These are phyloP conservation scores for Pichia sp. DNA, from an alignment of 1,139 yeast species.

Conservation along the genomic window DNA sequence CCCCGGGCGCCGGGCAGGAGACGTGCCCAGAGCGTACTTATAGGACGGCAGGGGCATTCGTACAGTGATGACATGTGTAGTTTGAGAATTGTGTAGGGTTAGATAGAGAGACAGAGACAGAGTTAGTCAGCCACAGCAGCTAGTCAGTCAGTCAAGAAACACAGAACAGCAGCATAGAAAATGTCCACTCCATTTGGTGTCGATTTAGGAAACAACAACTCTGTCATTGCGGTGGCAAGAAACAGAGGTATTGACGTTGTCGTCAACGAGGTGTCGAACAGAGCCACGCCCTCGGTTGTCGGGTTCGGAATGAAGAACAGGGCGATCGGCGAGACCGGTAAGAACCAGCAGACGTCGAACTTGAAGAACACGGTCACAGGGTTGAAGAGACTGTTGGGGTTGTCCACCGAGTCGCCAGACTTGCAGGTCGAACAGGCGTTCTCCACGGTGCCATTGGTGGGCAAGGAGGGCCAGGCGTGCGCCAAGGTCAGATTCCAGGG, in stretches of 20 bases:
- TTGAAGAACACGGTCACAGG: conserved; percentile 94
- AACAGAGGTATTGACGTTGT: conserved; percentile 98
- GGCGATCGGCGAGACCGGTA: conserved; percentile 91
- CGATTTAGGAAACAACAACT: conserved; percentile 93
- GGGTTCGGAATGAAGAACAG: conserved; percentile 90
- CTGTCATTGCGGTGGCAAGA: conserved; percentile 95
- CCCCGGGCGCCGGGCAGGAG: background rate
- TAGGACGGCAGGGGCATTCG: no score
- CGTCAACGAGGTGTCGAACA: conserved; percentile 97
- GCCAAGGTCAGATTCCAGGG: conserved; percentile 84
- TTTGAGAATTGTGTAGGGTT: no score
- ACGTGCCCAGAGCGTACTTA: background rate
- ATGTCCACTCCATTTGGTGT: conserved; percentile 95
- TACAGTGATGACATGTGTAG: no score
- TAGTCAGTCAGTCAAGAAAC: no score
- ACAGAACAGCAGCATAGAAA: background rate
- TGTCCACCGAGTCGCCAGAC: conserved; percentile 72
- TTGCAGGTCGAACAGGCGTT: conserved; percentile 69
- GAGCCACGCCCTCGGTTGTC: conserved; percentile 91
- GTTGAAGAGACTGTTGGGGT: conserved; percentile 85
- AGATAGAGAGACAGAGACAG: background rate
- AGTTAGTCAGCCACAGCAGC: background rate
- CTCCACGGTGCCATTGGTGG: conserved; percentile 65
- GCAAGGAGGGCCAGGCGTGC: conserved; percentile 66
- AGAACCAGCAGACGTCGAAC: conserved; percentile 94